Percentiles rank a stretch among this genome's conserved stretches.
These are phyloP conservation scores for Sungouiella blattae DNA, from an alignment of 805 yeast genomes.

Conservation along the genomic window DNA sequence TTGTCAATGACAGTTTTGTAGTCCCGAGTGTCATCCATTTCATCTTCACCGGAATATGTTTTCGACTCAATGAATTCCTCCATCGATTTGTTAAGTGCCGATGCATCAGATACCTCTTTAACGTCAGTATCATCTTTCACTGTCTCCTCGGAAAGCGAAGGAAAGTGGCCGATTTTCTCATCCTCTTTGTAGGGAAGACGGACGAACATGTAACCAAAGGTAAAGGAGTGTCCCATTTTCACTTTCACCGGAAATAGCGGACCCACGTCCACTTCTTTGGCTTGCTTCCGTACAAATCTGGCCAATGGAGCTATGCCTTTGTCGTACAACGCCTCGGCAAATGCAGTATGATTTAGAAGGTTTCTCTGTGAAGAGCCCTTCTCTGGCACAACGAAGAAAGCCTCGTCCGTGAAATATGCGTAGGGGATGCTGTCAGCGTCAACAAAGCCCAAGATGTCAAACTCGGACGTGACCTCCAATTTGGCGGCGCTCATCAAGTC, in stretches of 20 bases:
- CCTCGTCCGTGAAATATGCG: conserved; percentile 57
- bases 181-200: conserved; percentile 76
- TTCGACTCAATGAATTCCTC: conserved; percentile 27
- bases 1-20: conserved; percentile 7
- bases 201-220: conserved; percentile 46
- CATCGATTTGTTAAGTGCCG: conserved; percentile 18
- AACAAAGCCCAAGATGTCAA: conserved; percentile 65
- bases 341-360: conserved; percentile 29
- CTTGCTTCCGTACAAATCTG: conserved; percentile 53
- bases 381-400: conserved; percentile 50
- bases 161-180: conserved; percentile 57
- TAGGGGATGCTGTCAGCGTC: conserved; percentile 47
- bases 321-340: conserved; percentile 49
- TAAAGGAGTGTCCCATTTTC: conserved; percentile 6
- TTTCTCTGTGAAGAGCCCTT: conserved; percentile 31
- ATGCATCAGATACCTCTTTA: not conserved
- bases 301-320: conserved; percentile 53
- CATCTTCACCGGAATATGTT: conserved; percentile 19
- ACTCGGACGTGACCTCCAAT: conserved; percentile 45
- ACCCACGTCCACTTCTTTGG: conserved; percentile 48
- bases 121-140: conserved; percentile 1
- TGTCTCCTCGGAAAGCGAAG: conserved; percentile 16
- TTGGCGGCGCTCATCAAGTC: conserved; percentile 42
- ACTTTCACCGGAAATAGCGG: conserved; percentile 48
- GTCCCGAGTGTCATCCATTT: not conserved